Conservation (phyloP, 129 eudicot species). For the Arctium minus region DNA sequence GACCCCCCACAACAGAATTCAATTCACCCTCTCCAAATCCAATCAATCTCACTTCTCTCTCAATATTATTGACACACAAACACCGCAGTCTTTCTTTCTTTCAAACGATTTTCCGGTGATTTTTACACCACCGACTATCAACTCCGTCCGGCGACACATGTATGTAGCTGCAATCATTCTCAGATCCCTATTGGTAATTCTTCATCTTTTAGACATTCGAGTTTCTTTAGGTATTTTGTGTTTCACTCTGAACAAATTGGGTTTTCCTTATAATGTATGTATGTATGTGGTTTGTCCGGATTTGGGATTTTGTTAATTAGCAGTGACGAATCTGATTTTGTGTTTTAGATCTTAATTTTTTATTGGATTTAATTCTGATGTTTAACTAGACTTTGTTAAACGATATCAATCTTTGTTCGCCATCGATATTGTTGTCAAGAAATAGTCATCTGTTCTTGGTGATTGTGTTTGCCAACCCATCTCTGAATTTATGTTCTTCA, state of each 20-base stretch:
- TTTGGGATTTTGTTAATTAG: conserved; percentile 9
- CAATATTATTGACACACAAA: not conserved
- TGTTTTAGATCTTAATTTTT: conserved; percentile 8
- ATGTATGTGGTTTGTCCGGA: not conserved
- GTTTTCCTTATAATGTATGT: not conserved
- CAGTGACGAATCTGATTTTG: conserved; percentile 14
- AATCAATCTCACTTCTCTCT: conserved; percentile 10
- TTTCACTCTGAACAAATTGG: not conserved
- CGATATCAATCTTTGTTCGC: not conserved
- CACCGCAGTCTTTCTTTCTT: conserved; percentile 7
- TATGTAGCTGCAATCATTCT: not conserved
- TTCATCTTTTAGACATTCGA: not conserved
- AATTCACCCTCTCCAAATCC: not conserved
- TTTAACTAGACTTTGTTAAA: not conserved
- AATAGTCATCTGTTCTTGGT: not conserved
- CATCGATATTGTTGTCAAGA: not conserved
- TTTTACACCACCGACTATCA: conserved; percentile 25
- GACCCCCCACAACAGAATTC: not conserved
- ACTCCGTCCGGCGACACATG: conserved; percentile 24
- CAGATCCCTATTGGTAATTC: conserved; percentile 21
- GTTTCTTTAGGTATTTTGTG: not conserved
- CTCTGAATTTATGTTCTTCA: not conserved
- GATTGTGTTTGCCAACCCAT: no score
- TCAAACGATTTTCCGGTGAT: conserved; percentile 23
- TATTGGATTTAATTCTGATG: not conserved